Conservation (phyloP, 805 yeast genomes). For the Metschnikowia dekortorum region DNA sequence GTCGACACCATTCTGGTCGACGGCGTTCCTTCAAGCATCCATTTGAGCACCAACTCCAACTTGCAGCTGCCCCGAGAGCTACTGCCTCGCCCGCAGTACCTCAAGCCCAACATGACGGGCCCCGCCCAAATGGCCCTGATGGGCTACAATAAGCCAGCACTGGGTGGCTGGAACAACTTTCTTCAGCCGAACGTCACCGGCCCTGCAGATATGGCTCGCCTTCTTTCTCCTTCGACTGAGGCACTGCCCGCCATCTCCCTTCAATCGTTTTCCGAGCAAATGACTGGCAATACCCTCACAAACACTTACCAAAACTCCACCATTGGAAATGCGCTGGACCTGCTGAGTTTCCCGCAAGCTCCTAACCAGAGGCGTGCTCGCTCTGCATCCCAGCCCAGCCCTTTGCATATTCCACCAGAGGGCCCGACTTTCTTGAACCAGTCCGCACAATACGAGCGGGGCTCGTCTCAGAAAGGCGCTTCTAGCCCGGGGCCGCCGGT, state of each 20-base stretch:
- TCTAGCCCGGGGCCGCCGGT: conserved; percentile 12
- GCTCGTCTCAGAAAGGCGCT: not conserved
- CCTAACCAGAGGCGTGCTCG: conserved; percentile 37
- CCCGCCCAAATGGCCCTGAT: conserved; percentile 40
- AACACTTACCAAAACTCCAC: conserved; percentile 35
- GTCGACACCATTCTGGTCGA: conserved; percentile 73
- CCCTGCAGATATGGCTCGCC: conserved; percentile 30
- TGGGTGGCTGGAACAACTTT: conserved; percentile 6
- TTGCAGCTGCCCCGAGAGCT: conserved; percentile 10
- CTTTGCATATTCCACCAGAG: not conserved
- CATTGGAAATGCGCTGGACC: conserved; percentile 6
- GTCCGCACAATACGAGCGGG: not conserved
- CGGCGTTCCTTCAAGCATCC: conserved; percentile 61
- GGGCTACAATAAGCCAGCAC: conserved; percentile 6
- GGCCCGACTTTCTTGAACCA: not conserved
- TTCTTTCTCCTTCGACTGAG: conserved; percentile 20
- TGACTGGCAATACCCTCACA: conserved; percentile 34
- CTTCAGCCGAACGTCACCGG: conserved; percentile 28
- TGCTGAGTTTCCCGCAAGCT: conserved; percentile 25
- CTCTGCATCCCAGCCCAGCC: conserved; percentile 28
- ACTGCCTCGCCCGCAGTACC: conserved; percentile 18
- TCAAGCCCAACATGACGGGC: conserved; percentile 44
- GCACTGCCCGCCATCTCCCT: conserved; percentile 30
- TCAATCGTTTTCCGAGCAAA: conserved; percentile 38
- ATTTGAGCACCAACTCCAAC: conserved; percentile 22